Conservation (phyloP, 2,329 filamentous ascomycete genomes). For the Sarocladium brachiariae region DNA sequence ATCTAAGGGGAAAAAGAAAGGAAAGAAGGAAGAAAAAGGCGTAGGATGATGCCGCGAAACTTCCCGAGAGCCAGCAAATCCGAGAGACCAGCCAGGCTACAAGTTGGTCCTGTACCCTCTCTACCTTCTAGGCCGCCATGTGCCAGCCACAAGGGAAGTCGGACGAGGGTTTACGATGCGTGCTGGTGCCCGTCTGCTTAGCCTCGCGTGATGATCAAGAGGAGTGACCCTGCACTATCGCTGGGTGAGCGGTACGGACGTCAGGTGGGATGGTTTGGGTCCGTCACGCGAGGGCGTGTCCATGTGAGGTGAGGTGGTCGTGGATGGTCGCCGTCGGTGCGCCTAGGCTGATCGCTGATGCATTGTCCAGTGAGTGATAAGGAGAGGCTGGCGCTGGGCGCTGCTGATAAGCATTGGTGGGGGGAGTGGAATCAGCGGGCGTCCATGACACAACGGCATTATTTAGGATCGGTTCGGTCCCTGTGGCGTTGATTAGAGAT, state of each 20-base stretch:
- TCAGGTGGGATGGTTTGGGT: neutral
- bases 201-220: neutral
- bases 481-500: neutral
- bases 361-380: slow-evolving; percentile 3
- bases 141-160: neutral
- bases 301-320: slow-evolving; percentile 5
- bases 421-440: slow-evolving; percentile 3
- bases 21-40: neutral
- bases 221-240: neutral
- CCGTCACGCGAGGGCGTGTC: slow-evolving; percentile 8
- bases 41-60: too few relatives aligned
- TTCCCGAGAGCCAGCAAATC: too few relatives aligned
- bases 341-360: neutral
- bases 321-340: neutral
- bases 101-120: too few relatives aligned
- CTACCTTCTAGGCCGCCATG: neutral
- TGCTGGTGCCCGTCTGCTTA: neutral
- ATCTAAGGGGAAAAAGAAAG: neutral
- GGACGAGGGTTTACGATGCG: neutral
- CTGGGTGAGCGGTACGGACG: neutral
- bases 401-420: too few relatives aligned
- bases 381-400: neutral
- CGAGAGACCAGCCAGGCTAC: too few relatives aligned
- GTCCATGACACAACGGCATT: slow-evolving; percentile 6
- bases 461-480: too few relatives aligned